These are phyloP conservation scores for Wickerhamomyces strasburgensis DNA, from an alignment of 805 yeast species.

Conservation along the genomic window DNA sequence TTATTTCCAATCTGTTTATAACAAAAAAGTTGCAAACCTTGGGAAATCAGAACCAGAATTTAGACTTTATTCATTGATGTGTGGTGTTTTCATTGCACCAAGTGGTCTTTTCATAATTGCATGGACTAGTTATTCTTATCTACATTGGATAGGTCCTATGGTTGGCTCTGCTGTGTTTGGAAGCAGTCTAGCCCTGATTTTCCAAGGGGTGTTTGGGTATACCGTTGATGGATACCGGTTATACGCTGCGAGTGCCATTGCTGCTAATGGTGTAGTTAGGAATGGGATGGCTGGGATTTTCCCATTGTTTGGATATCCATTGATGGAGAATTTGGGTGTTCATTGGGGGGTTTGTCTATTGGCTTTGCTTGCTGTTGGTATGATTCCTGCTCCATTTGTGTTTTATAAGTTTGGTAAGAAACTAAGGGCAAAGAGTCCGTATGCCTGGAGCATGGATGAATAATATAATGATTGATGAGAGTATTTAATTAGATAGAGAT, in stretches of 20 bases:
- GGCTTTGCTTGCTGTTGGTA: slow-evolving; percentile 42
- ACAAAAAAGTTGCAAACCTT: slow-evolving; percentile 36
- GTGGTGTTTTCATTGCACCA: slow-evolving; percentile 64
- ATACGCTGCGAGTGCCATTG: slow-evolving; percentile 48
- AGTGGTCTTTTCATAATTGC: slow-evolving; percentile 70
- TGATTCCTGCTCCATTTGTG: slow-evolving; percentile 52
- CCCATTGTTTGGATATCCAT: slow-evolving; percentile 53
- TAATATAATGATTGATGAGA: too few species aligned
- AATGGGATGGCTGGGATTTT: slow-evolving; percentile 51
- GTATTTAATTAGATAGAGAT: too few species aligned
- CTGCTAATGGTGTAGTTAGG: slow-evolving; percentile 48
- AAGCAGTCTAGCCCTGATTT: slow-evolving; percentile 59
- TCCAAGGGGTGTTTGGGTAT: slow-evolving; percentile 63
- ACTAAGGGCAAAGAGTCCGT: slow-evolving; percentile 41
- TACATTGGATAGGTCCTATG: slow-evolving; percentile 72
- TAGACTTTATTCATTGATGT: slow-evolving; percentile 52
- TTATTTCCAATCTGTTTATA: slow-evolving; percentile 38
- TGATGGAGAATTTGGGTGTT: slow-evolving; percentile 50
- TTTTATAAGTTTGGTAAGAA: slow-evolving; percentile 45
- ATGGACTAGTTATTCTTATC: slow-evolving; percentile 56
- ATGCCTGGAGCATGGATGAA: slow-evolving; percentile 34
- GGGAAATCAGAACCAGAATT: slow-evolving; percentile 55
- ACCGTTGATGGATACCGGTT: slow-evolving; percentile 58
- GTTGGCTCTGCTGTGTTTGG: slow-evolving; percentile 75
- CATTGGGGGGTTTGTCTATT: slow-evolving; percentile 55